Percentiles rank a stretch among this genome's conserved stretches.
Evolutionary conservation across 2,329 filamentous ascomycete genomes (phyloP).

Genomic region (Pestalotiopsis sp.): DNA sequence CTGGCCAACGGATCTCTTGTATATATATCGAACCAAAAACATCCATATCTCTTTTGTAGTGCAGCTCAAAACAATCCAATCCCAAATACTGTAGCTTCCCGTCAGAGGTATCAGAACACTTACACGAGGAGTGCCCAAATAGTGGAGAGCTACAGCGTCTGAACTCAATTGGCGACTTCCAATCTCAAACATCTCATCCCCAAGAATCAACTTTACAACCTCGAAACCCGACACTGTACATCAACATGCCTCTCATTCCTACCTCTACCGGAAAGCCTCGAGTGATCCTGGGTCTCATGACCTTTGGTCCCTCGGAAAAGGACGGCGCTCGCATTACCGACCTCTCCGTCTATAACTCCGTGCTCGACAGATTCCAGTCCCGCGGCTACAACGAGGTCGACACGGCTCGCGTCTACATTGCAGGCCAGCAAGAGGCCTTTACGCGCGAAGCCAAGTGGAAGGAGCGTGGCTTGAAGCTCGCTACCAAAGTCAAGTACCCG

Average conservation of each 20-base stretch:
- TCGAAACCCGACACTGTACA: background rate
- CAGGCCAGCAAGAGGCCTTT: slow-evolving; percentile 75
- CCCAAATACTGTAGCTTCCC: background rate
- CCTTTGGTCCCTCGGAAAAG: slow-evolving; percentile 70
- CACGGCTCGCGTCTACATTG: slow-evolving; percentile 77
- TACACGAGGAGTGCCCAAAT: background rate
- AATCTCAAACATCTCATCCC: background rate
- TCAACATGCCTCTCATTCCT: slow-evolving; percentile 47
- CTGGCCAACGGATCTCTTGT: background rate
- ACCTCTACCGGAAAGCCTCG: slow-evolving; percentile 55
- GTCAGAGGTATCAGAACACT: background rate
- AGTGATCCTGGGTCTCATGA: slow-evolving; percentile 86
- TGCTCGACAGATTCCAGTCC: slow-evolving; percentile 75
- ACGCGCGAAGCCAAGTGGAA: slow-evolving; percentile 77
- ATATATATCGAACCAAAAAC: background rate
- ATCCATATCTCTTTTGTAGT: background rate
- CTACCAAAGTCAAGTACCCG: slow-evolving; percentile 77
- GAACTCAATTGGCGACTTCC: background rate
- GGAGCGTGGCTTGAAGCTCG: slow-evolving; percentile 74
- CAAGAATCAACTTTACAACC: too few species aligned
- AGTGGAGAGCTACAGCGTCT: background rate
- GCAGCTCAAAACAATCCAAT: background rate
- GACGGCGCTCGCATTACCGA: slow-evolving; percentile 65
- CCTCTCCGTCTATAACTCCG: slow-evolving; percentile 66
- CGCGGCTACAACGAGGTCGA: slow-evolving; percentile 84